These are phyloP conservation scores for Neurospora sp. DNA, from an alignment of 495 filamentous ascomycete genomes.

Conservation along the genomic window DNA sequence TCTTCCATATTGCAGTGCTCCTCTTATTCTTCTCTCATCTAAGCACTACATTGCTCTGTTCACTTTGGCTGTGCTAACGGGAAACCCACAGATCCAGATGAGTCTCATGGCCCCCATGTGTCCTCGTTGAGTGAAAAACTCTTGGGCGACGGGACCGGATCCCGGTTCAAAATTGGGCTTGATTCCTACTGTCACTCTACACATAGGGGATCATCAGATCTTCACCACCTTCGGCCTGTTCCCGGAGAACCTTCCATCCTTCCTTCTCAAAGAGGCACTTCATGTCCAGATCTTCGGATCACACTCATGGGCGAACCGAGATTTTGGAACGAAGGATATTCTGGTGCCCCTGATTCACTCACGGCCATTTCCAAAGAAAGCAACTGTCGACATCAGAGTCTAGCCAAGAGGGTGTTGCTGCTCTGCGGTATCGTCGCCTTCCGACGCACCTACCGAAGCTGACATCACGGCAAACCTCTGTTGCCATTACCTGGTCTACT, in stretches of 20 bases:
- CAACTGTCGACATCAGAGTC: not conserved
- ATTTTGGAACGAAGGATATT: not conserved
- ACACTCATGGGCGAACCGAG: not conserved
- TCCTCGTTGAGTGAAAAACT: not conserved
- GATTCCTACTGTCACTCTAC: not conserved
- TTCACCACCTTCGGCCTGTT: not conserved
- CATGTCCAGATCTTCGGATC: not conserved
- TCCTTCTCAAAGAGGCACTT: conserved; percentile 1
- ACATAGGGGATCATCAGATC: not conserved
- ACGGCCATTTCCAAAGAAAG: not conserved
- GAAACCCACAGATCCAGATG: not conserved
- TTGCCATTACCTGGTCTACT: not conserved
- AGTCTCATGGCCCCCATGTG: not conserved
- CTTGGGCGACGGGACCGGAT: not conserved
- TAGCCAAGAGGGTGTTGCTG: not conserved
- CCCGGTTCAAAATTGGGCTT: not conserved
- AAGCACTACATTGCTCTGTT: not conserved
- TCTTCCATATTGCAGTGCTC: not conserved
- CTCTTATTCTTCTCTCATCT: not conserved
- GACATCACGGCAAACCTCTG: not conserved
- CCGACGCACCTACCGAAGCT: not conserved
- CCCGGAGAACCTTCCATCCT: conserved; percentile 1
- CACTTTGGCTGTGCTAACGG: not conserved
- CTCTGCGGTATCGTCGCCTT: not conserved
- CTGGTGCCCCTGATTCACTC: not conserved